These are phyloP conservation scores for Bryum argenteum DNA, from an alignment of 225 moss, liverwort and hornwort species.

Conservation along the genomic window DNA sequence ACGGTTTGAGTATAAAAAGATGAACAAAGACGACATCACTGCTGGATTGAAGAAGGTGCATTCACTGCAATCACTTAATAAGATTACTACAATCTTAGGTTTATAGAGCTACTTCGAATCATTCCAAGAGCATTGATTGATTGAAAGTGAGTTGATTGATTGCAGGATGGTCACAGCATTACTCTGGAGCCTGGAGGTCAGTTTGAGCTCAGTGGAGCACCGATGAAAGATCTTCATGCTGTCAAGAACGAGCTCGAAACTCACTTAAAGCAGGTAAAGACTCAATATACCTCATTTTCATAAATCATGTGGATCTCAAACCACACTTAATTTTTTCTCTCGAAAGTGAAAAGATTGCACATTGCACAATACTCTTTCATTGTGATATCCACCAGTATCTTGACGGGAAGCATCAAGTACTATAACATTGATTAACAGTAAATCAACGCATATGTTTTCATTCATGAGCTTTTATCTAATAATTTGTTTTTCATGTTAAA, in stretches of 20 bases:
- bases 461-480: no score
- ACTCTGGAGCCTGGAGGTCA: slow-evolving; percentile 97
- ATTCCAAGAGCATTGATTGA: no score
- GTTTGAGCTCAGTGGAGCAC: slow-evolving; percentile 95
- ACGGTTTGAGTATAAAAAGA: slow-evolving; percentile 80
- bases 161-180: slow-evolving; percentile 82
- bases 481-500: no score
- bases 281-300: no score
- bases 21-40: slow-evolving; percentile 73
- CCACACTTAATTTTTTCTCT: no score
- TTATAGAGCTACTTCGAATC: neutral
- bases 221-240: slow-evolving; percentile 82
- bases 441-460: no score
- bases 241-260: slow-evolving; percentile 96
- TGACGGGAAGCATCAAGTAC: no score
- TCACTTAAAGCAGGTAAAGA: slow-evolving; percentile 85
- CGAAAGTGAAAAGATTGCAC: no score
- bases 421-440: no score
- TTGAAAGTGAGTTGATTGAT: slow-evolving; percentile 6
- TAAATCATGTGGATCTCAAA: no score
- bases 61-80: slow-evolving; percentile 4
- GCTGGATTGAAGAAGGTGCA: slow-evolving; percentile 86
- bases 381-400: no score
- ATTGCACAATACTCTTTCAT: no score
- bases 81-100: neutral